Evolutionary conservation across 1,139 yeast species (phyloP).

Genomic region (Geotrichum histeridarum): DNA sequence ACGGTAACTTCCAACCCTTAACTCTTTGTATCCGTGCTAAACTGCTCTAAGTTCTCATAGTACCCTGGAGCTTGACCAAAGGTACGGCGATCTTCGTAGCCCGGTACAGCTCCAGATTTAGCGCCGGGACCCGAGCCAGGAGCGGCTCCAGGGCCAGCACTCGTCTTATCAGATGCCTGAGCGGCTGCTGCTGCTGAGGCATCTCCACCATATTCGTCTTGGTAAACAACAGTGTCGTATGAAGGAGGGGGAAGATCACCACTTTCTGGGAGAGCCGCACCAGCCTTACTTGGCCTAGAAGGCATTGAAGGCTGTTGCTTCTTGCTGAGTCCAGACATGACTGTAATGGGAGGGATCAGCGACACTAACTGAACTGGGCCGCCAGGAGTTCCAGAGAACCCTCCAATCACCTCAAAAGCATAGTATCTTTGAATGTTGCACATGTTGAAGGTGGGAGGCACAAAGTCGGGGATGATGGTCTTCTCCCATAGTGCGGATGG

Average conservation of each 20-base stretch:
- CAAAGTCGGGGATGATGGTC: constrained; percentile 46
- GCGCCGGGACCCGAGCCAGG: not conserved
- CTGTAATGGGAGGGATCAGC: not conserved
- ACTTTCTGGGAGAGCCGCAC: constrained; percentile 2
- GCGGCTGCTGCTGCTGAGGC: constrained; percentile 6
- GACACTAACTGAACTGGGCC: constrained; percentile 21
- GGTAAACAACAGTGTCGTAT: constrained; percentile 23
- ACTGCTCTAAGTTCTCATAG: constrained; percentile 22
- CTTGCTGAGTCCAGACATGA: constrained; percentile 11
- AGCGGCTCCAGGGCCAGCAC: not conserved
- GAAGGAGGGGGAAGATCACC: constrained; percentile 21
- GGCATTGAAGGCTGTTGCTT: constrained; percentile 4
- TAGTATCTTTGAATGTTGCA: constrained; percentile 55
- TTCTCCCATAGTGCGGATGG: constrained; percentile 29
- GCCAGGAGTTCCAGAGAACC: constrained; percentile 39
- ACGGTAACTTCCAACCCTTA: not conserved
- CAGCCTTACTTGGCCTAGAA: constrained; percentile 8
- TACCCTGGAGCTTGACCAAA: constrained; percentile 28
- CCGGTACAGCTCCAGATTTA: not conserved
- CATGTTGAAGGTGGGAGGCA: constrained; percentile 53
- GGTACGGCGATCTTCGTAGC: constrained; percentile 19
- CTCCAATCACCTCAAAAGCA: constrained; percentile 43
- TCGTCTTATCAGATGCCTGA: not conserved
- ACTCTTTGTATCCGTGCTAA: constrained; percentile 13
- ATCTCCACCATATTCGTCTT: constrained; percentile 7